Conservation (phyloP, 495 filamentous ascomycete species). For the Neurospora terricola region DNA sequence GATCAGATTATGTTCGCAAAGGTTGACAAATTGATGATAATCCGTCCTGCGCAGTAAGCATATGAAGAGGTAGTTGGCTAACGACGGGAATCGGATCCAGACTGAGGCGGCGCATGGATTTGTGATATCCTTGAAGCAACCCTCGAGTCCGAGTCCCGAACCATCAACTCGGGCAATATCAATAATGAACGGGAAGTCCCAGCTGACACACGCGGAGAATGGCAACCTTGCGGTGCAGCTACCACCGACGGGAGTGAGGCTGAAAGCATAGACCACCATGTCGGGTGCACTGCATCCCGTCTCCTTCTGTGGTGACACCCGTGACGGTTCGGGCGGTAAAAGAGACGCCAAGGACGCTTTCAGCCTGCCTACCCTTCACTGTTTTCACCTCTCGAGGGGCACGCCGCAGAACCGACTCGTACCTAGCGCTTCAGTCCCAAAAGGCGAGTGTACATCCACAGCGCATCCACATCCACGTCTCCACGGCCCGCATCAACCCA, state of each 20-base stretch:
- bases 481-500: neutral
- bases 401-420: neutral
- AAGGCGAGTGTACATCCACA: neutral
- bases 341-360: neutral
- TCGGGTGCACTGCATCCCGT: neutral
- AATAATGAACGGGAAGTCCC: neutral
- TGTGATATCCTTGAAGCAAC: neutral
- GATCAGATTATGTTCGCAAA: neutral
- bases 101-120: neutral
- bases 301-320: neutral
- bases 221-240: neutral
- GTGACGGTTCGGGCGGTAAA: neutral
- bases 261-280: neutral
- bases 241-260: neutral
- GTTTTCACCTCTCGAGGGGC: neutral
- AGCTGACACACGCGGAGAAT: neutral
- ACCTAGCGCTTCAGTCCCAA: neutral
- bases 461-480: neutral
- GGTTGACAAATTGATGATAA: neutral
- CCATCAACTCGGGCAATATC: neutral
- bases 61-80: neutral
- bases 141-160: neutral
- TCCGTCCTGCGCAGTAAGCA: neutral
- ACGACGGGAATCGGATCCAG: neutral
- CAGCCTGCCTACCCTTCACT: neutral